Evolutionary conservation across 495 filamentous ascomycete genomes (phyloP).

Genomic region (Aspergillus wentii): DNA sequence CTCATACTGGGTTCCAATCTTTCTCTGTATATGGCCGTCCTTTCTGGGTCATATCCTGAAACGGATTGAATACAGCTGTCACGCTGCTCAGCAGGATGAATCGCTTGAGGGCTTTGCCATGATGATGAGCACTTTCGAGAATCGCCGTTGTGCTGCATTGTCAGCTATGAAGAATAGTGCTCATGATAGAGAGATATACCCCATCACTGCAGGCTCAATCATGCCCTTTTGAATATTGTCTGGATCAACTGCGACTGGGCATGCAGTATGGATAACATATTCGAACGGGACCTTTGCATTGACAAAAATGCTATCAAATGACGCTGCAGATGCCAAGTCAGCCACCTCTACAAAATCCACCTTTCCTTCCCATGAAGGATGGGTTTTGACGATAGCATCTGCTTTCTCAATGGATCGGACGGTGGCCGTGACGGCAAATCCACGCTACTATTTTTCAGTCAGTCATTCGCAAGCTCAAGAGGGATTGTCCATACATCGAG

Average conservation of each 20-base stretch:
- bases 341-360: conserved; percentile 42
- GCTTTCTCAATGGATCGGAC: conserved; percentile 25
- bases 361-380: conserved; percentile 21
- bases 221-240: conserved; percentile 39
- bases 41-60: conserved; percentile 16
- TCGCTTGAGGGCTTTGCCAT: conserved; percentile 20
- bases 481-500: conserved; percentile 10
- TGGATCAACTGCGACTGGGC: conserved; percentile 34
- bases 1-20: conserved; percentile 33
- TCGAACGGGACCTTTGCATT: conserved; percentile 29
- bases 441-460: conserved; percentile 5
- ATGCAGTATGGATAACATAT: conserved; percentile 48
- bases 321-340: conserved; percentile 36
- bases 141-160: conserved; percentile 18
- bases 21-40: conserved; percentile 28
- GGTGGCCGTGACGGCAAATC: conserved; percentile 19
- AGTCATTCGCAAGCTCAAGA: conserved; percentile 1
- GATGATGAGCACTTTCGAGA: conserved; percentile 15
- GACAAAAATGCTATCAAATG: conserved; percentile 42
- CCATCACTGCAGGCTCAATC: conserved; percentile 31
- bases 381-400: conserved; percentile 22
- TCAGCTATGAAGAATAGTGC: too few relatives aligned
- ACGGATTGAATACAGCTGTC: conserved; percentile 19
- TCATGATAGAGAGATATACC: conserved; percentile 4
- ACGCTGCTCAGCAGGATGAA: conserved; percentile 25